Conservation (phyloP, 495 filamentous ascomycete genomes). For the Antarctomyces pellizariae region DNA sequence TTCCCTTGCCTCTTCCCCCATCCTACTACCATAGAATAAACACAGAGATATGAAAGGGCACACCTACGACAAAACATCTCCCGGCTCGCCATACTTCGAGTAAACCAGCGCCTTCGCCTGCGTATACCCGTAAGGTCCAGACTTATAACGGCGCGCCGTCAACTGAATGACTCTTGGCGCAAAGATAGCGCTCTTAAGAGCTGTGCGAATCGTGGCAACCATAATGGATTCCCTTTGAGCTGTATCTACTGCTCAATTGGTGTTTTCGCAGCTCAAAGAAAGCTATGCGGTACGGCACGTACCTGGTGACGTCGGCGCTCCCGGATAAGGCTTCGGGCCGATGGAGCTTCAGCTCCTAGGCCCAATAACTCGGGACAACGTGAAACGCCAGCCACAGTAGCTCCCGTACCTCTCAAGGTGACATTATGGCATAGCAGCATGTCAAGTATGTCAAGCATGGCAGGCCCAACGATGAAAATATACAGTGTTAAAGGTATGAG, state of each 20-base stretch:
- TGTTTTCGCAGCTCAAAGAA: not conserved
- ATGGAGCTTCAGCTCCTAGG: not conserved
- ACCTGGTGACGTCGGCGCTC: slow-evolving; percentile 1
- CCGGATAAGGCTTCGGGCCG: slow-evolving; percentile 2
- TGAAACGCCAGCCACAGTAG: too few relatives aligned
- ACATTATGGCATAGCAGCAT: too few relatives aligned
- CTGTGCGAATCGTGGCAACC: slow-evolving; percentile 3
- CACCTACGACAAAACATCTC: slow-evolving; percentile 50
- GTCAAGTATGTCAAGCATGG: too few relatives aligned
- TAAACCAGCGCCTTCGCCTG: slow-evolving; percentile 85
- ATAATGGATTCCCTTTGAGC: slow-evolving; percentile 1
- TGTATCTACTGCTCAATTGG: slow-evolving; percentile 2
- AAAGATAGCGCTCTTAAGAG: slow-evolving; percentile 2
- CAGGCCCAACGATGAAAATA: too few relatives aligned
- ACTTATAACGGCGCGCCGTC: slow-evolving; percentile 22
- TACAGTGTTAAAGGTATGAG: too few relatives aligned
- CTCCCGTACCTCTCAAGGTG: too few relatives aligned
- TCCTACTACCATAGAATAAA: not conserved
- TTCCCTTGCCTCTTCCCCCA: not conserved
- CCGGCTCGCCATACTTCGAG: slow-evolving; percentile 62
- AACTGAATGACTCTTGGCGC: slow-evolving; percentile 1
- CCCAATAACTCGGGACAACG: too few relatives aligned
- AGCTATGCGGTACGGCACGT: slow-evolving; percentile 2
- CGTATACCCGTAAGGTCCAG: slow-evolving; percentile 82
- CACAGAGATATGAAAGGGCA: slow-evolving; percentile 1